Percentiles rank a stretch among this genome's conserved stretches.
Evolutionary conservation across 1,284 basidiomycete species (phyloP).

Genomic region (Stygiomarasmius scandens): DNA sequence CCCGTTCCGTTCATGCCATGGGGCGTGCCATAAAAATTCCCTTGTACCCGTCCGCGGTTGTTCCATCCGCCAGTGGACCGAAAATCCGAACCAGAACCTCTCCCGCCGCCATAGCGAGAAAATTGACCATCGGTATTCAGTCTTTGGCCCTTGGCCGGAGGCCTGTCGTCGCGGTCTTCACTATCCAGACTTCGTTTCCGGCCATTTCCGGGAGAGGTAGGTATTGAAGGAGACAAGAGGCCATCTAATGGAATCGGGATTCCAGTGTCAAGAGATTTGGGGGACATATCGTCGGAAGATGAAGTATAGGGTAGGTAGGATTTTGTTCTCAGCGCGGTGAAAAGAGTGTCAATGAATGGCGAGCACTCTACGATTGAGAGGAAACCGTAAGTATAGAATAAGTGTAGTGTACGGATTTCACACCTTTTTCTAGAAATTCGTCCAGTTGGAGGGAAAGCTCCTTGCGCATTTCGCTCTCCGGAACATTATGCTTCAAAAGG

Average conservation of each 20-base stretch:
- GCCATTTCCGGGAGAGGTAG: conserved; percentile 50
- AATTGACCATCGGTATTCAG: conserved; percentile 62
- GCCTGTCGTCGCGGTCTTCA: conserved; percentile 59
- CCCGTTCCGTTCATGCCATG: conserved; percentile 37
- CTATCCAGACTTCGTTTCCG: conserved; percentile 66
- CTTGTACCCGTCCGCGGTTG: conserved; percentile 30
- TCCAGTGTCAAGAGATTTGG: conserved; percentile 54
- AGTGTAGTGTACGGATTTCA: conserved; percentile 23
- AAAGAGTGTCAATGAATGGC: conserved; percentile 83
- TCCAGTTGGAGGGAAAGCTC: conserved; percentile 80
- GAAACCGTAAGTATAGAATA: conserved; percentile 20
- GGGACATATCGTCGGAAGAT: conserved; percentile 41
- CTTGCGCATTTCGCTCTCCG: conserved; percentile 81
- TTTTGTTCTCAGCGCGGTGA: conserved; percentile 79
- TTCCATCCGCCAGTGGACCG: conserved; percentile 43
- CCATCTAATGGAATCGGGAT: conserved; percentile 79
- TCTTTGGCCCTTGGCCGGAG: conserved; percentile 71
- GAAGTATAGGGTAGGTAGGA: conserved; percentile 76
- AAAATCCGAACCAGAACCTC: conserved; percentile 39
- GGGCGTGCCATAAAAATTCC: conserved; percentile 30
- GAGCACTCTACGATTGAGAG: conserved; percentile 59
- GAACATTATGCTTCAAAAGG: conserved; percentile 87
- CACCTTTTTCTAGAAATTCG: conserved; percentile 92
- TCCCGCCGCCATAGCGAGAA: conserved; percentile 56
- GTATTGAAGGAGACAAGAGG: conserved; percentile 48